Evolutionary conservation across 164 flowering plant species (phyloP), one percentile per base, ranked within the genome.

Genomic region (Warburgia ugandensis): DNA sequence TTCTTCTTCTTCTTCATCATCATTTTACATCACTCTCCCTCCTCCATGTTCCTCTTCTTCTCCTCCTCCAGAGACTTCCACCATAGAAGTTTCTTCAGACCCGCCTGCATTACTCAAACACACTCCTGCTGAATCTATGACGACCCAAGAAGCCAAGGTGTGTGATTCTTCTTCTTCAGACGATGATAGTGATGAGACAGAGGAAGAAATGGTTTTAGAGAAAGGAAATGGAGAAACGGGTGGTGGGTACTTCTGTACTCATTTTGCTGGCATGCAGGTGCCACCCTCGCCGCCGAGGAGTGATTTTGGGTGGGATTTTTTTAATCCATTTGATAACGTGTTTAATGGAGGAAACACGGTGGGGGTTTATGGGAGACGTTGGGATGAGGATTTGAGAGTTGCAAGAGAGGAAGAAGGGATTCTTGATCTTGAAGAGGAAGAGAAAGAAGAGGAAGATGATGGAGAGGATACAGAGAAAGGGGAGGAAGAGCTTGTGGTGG

Each of bases 391-490:
- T 59, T 56, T 84, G 73, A 84, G 68, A 65, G 83, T 56, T 13
- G 90, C 85, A 42, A 79, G 96, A 47, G 90, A 91, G 50, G 65
- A 80, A 53, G 98, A 87, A 70, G 96, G 96, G 36, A 65, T 69
- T 48, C 73, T 69, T 16, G 73, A 69, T 43, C 52, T 69, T 26
- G 71, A 68, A 22, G 65, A 62, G 16, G 70, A 48, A 33, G 87
- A 78, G 22, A 86, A 80, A 9, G 82, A 48, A 19, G 51, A 55
- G 29, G 22, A 36, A 12, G 42, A 27, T 5, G 25, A 22, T 21
- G 37, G 59, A 13, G 66, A 60, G 32, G 71, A 41, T n/a, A n/a
- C n/a, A n/a, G n/a, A n/a, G n/a, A n/a, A n/a, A n/a, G n/a, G n/a
- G 37, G 61, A 62, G 42, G 79, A 42, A 50, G 72, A n/a, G n/a